These are phyloP conservation scores for Ophiostoma australiae DNA, from an alignment of 2,329 filamentous ascomycete species.

Conservation along the genomic window DNA sequence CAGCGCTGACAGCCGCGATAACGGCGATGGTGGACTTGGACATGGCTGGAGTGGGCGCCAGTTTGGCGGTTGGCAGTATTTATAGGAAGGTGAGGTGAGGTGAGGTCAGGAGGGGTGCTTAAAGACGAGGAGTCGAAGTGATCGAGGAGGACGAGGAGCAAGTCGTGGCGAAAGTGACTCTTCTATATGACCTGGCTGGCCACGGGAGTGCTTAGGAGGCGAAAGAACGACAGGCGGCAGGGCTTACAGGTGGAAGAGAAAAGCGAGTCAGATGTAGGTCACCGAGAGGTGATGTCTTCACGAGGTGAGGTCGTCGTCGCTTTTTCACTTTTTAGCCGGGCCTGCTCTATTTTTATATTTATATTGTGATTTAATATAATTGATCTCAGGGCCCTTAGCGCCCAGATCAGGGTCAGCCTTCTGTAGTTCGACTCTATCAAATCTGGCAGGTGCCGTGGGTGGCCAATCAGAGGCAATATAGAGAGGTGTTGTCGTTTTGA, in stretches of 20 bases:
- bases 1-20: constrained; percentile 70
- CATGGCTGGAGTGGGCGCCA: constrained; percentile 45
- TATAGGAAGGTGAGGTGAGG: not conserved
- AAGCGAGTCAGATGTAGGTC: not conserved
- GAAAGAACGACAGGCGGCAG: not conserved
- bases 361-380: constrained; percentile 1
- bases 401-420: constrained; percentile 11
- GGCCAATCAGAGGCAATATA: not conserved
- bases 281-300: not conserved
- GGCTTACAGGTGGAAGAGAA: not conserved
- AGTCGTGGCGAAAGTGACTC: not conserved
- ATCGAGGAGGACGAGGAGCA: not conserved
- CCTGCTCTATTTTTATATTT: not conserved
- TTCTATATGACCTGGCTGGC: not conserved
- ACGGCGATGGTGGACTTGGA: constrained; percentile 72
- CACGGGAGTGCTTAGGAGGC: not conserved
- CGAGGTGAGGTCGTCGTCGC: not conserved
- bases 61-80: not conserved
- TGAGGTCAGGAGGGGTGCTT: not conserved
- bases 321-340: constrained; percentile 8
- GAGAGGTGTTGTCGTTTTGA: constrained; percentile 1
- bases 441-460: not conserved
- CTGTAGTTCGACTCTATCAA: not conserved
- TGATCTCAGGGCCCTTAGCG: not conserved
- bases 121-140: not conserved